Evolutionary conservation across 805 yeast genomes (phyloP).

Genomic region (Kodamaea fukazawae): DNA sequence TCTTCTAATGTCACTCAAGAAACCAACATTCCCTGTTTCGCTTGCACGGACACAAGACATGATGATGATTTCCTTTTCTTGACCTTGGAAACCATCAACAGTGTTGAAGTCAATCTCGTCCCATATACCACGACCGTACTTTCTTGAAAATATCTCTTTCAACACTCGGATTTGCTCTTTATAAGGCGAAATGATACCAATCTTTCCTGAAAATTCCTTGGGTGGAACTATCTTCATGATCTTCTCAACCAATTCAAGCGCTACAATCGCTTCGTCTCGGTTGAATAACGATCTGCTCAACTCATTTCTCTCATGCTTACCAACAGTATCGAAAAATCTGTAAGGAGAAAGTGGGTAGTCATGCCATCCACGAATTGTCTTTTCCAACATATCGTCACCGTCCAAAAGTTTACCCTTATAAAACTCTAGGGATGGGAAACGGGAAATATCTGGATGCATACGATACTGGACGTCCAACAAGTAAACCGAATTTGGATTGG

Average conservation of each 20-base stretch:
- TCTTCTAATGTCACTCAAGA: constrained; percentile 85
- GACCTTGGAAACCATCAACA: constrained; percentile 96
- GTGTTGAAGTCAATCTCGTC: constrained; percentile 84
- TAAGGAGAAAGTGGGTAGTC: constrained; percentile 63
- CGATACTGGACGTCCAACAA: constrained; percentile 90
- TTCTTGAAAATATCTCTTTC: constrained; percentile 51
- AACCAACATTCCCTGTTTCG: constrained; percentile 71
- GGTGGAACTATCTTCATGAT: constrained; percentile 49
- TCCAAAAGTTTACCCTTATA: constrained; percentile 70
- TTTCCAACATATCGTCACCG: constrained; percentile 67
- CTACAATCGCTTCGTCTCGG: constrained; percentile 65
- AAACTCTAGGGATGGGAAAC: constrained; percentile 82
- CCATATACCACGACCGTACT: constrained; percentile 61
- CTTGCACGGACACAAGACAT: constrained; percentile 94
- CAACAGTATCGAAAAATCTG: constrained; percentile 65
- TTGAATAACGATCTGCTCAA: constrained; percentile 72
- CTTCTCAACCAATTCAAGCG: constrained; percentile 58
- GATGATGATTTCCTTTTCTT: constrained; percentile 90
- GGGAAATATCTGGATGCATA: constrained; percentile 89
- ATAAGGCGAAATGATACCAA: constrained; percentile 94
- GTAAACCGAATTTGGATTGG: constrained; percentile 58
- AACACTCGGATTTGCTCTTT: constrained; percentile 75
- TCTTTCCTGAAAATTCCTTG: constrained; percentile 60
- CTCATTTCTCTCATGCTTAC: constrained; percentile 60
- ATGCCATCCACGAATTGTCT: constrained; percentile 79